phyloP scores from a whole-genome alignment of 257 asterid species.

The Lithospermum erythrorhizon region DNA sequence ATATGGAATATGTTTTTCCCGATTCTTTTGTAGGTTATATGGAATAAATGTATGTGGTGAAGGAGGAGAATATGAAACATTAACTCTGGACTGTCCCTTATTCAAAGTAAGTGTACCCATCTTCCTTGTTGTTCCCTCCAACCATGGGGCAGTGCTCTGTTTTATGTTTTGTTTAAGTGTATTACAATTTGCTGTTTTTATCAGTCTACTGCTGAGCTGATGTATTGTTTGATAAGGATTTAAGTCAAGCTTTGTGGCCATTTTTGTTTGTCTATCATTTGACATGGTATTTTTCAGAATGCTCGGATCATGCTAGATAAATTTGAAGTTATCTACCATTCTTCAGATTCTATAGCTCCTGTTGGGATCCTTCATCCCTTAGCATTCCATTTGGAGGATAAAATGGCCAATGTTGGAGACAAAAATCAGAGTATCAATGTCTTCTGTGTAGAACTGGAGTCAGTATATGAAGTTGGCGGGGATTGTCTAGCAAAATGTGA shows the following conservation, averaged over 20 bases:
- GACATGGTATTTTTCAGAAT: conserved; percentile 48
- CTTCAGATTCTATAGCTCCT: conserved; percentile 84
- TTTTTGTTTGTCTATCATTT: conserved; percentile 16
- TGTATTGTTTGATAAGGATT: too few species aligned
- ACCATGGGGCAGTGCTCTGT: not conserved
- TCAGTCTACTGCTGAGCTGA: too few species aligned
- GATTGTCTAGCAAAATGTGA: conserved; percentile 33
- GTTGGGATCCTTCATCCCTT: conserved; percentile 92
- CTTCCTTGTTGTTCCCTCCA: conserved; percentile 4
- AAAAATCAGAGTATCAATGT: conserved; percentile 20
- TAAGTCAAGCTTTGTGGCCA: not conserved
- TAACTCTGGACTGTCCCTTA: conserved; percentile 95
- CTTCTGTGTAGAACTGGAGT: conserved; percentile 26
- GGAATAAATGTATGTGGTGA: conserved; percentile 96
- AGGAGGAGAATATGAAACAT: conserved; percentile 97
- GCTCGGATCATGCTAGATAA: conserved; percentile 87
- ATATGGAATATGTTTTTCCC: conserved; percentile 9
- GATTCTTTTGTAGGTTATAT: conserved; percentile 52
- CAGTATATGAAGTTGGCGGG: conserved; percentile 64
- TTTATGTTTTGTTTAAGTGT: too few species aligned
- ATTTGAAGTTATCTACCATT: conserved; percentile 65
- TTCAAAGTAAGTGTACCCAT: conserved; percentile 49
- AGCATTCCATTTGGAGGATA: conserved; percentile 76
- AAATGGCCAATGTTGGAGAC: conserved; percentile 26
- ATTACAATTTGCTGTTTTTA: too few species aligned